Evolutionary conservation across 192 early-diverging fungal species (phyloP).

Genomic region (Umbelopsis isabellina): DNA sequence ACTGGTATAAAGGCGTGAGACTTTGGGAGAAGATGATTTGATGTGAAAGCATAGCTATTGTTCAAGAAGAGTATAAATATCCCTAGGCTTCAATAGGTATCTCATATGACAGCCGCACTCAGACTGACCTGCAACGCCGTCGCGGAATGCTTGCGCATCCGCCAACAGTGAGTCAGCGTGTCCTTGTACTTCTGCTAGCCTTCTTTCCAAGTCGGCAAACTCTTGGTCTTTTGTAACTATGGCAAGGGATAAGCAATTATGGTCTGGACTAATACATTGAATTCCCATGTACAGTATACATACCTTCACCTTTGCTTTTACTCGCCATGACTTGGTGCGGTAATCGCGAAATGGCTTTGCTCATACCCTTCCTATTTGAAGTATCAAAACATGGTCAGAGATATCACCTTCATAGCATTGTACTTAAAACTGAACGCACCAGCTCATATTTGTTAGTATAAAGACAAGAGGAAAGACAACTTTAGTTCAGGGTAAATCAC

Average conservation of each 20-base stretch:
- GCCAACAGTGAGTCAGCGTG: constrained; percentile 56
- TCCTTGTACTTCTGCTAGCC: constrained; percentile 64
- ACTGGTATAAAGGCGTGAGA: constrained; percentile 1
- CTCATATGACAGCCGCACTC: no score
- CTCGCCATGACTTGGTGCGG: constrained; percentile 16
- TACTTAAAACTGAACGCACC: not conserved
- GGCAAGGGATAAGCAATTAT: not conserved
- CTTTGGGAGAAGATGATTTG: constrained; percentile 11
- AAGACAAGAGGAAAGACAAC: not conserved
- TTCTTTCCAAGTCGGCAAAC: constrained; percentile 61
- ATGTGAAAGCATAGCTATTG: constrained; percentile 16
- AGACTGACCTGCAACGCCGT: constrained; percentile 49
- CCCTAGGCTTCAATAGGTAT: not conserved
- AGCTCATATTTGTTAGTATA: constrained; percentile 10
- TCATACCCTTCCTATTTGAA: constrained; percentile 12
- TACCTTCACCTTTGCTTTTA: constrained; percentile 18
- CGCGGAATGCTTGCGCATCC: constrained; percentile 72
- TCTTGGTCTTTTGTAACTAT: constrained; percentile 60
- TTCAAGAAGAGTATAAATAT: not conserved
- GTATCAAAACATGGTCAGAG: no score
- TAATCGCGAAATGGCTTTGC: constrained; percentile 20
- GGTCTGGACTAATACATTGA: not conserved
- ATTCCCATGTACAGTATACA: not conserved
- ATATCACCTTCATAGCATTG: not conserved
- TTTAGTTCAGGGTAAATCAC: not conserved